These are phyloP conservation scores for Penicillium sp. DNA, from an alignment of 2,329 filamentous ascomycete species.

Conservation along the genomic window DNA sequence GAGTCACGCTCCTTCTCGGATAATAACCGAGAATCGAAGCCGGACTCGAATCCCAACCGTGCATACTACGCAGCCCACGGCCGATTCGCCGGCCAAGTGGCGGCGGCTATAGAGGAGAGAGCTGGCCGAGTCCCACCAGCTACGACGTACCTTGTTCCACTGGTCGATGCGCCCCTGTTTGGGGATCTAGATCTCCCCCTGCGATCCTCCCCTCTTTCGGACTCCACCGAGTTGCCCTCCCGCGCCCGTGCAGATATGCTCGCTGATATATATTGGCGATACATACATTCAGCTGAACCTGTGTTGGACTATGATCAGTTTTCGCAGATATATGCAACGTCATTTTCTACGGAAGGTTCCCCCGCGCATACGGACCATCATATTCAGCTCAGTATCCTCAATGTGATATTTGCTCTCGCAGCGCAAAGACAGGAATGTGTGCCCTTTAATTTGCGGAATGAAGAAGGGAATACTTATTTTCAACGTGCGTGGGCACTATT, in stretches of 20 bases:
- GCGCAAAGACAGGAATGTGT: constrained; percentile 21
- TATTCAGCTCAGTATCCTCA: constrained; percentile 17
- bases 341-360: background rate
- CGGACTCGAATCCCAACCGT: constrained; percentile 1
- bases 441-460: constrained; percentile 8
- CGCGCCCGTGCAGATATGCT: constrained; percentile 20
- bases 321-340: constrained; percentile 7
- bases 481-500: constrained; percentile 21
- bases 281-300: constrained; percentile 20
- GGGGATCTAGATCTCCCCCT: constrained; percentile 14
- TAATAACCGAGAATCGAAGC: background rate
- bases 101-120: constrained; percentile 21
- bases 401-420: constrained; percentile 22
- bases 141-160: constrained; percentile 15
- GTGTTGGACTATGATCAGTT: constrained; percentile 18
- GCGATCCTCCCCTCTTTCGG: background rate
- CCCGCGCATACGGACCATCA: background rate
- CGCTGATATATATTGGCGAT: constrained; percentile 21
- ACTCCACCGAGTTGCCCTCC: constrained; percentile 13
- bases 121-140: constrained; percentile 10
- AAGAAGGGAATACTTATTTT: constrained; percentile 21
- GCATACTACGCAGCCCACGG: constrained; percentile 20
- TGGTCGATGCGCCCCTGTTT: constrained; percentile 27
- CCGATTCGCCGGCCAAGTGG: constrained; percentile 19
- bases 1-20: background rate